Evolutionary conservation across 2,329 filamentous ascomycete species (phyloP).

Genomic region (Curvularia eragrostidis): DNA sequence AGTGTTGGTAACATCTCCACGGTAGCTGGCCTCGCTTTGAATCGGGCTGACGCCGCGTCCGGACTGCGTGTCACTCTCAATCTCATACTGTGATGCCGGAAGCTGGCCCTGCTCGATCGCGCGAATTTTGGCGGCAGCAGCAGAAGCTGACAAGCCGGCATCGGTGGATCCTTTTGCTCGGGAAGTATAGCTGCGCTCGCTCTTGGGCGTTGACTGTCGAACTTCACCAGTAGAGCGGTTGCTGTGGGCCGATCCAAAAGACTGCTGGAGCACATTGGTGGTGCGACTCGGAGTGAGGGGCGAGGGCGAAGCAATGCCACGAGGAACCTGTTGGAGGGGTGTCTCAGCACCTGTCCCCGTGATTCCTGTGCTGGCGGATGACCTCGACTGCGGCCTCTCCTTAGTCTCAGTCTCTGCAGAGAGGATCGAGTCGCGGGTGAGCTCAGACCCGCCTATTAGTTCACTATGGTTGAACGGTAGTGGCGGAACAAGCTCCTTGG

Average conservation of each 20-base stretch:
- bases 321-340: conserved; percentile 66
- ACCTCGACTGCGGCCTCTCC: conserved; percentile 64
- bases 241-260: conserved; percentile 71
- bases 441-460: conserved; percentile 76
- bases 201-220: conserved; percentile 54
- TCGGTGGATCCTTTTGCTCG: conserved; percentile 29
- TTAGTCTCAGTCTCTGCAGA: conserved; percentile 74
- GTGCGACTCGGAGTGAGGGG: conserved; percentile 70
- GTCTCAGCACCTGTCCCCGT: conserved; percentile 57
- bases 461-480: conserved; percentile 86
- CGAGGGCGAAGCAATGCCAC: conserved; percentile 65
- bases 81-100: conserved; percentile 48
- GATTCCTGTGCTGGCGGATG: conserved; percentile 58
- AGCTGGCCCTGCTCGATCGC: conserved; percentile 44
- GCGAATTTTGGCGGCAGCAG: conserved; percentile 50
- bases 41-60: conserved; percentile 81
- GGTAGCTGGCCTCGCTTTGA: conserved; percentile 87
- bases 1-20: conserved; percentile 31
- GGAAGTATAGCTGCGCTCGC: conserved; percentile 55
- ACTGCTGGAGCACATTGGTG: conserved; percentile 61
- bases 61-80: conserved; percentile 39
- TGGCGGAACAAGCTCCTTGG: conserved; percentile 67
- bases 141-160: conserved; percentile 39
- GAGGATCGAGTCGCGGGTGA: conserved; percentile 86
- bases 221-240: conserved; percentile 62